These are phyloP conservation scores for Nemania bipapillata DNA, from an alignment of 2,329 filamentous ascomycete genomes.

Conservation along the genomic window DNA sequence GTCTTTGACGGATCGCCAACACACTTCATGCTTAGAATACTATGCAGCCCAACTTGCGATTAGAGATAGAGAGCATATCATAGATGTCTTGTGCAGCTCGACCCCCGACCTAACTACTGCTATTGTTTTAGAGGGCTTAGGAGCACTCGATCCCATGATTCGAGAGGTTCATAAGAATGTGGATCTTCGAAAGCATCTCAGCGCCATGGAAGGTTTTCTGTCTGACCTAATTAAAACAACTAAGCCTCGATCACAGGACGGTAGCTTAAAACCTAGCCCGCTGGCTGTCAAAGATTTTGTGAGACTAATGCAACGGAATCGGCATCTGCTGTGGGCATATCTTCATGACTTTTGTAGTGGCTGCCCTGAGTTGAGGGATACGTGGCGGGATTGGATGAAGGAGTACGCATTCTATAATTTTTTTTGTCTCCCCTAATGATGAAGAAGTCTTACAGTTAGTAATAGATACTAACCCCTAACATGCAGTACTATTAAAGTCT, in stretches of 20 bases:
- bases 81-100: conserved; percentile 72
- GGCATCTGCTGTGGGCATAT: conserved; percentile 73
- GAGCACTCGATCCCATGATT: conserved; percentile 79
- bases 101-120: conserved; percentile 79
- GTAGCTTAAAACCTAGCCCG: conserved; percentile 50
- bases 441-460: background rate
- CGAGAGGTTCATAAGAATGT: conserved; percentile 75
- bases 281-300: conserved; percentile 79
- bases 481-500: conserved; percentile 62
- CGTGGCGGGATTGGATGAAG: conserved; percentile 71
- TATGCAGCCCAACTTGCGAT: conserved; percentile 76
- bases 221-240: conserved; percentile 74
- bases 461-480: conserved; percentile 13
- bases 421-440: background rate
- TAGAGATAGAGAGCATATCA: conserved; percentile 77
- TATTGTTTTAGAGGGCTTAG: conserved; percentile 70
- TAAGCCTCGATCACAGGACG: conserved; percentile 59
- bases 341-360: conserved; percentile 75
- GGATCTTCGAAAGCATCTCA: conserved; percentile 75
- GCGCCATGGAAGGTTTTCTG: conserved; percentile 74
- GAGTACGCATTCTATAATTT: conserved; percentile 46
- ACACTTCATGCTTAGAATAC: conserved; percentile 74
- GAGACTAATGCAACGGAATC: conserved; percentile 71
- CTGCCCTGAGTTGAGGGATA: conserved; percentile 71
- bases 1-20: conserved; percentile 68